Conservation (phyloP, 192 early-diverging fungal genomes). For the Spizellomyces punctatus region DNA sequence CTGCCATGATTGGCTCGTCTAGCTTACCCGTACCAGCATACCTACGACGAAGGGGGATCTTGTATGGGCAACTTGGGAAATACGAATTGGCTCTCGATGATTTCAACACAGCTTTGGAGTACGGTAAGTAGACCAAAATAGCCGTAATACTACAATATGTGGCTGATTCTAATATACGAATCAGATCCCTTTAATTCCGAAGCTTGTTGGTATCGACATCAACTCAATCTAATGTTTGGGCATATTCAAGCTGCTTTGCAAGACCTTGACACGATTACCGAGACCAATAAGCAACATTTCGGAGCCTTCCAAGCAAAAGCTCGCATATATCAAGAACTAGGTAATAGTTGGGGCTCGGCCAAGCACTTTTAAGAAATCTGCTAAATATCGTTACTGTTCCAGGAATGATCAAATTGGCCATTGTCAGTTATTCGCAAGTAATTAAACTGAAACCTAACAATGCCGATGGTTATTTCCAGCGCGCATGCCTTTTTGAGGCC, state of each 20-base stretch:
- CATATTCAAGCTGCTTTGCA: conserved; percentile 46
- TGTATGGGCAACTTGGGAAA: conserved; percentile 38
- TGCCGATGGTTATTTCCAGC: conserved; percentile 53
- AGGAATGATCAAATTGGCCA: conserved; percentile 50
- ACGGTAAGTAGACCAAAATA: conserved; percentile 31
- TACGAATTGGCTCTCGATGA: conserved; percentile 46
- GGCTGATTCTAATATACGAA: not conserved
- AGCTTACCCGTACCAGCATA: conserved; percentile 48
- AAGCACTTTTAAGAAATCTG: not conserved
- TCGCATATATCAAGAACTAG: conserved; percentile 53
- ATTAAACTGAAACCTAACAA: conserved; percentile 54
- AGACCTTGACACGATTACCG: conserved; percentile 56
- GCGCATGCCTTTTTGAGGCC: conserved; percentile 53
- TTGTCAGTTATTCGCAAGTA: conserved; percentile 57
- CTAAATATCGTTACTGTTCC: not conserved
- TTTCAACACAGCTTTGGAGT: conserved; percentile 49
- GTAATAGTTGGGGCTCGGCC: conserved; percentile 10
- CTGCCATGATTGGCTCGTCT: conserved; percentile 32
- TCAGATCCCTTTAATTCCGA: conserved; percentile 60
- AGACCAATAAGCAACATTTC: conserved; percentile 51
- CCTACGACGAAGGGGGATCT: conserved; percentile 44
- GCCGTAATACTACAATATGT: too few species aligned
- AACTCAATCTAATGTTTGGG: conserved; percentile 44
- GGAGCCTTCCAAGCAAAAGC: conserved; percentile 56
- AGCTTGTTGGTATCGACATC: conserved; percentile 55